Evolutionary conservation across 345 rosid species (phyloP), one percentile per base, ranked within the genome.

Genomic region (Camelina laxa): DNA sequence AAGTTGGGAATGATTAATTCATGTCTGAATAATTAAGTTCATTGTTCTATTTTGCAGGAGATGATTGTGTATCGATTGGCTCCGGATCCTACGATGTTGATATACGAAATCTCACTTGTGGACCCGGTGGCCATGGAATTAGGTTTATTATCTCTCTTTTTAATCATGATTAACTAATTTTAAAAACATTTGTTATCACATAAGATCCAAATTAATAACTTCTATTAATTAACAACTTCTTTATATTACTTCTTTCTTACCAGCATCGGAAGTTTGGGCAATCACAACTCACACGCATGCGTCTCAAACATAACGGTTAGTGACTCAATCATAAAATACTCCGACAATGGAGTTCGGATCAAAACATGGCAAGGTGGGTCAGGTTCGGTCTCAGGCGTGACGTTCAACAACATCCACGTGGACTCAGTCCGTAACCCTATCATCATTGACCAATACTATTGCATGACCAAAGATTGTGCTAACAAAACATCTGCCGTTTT

Each of bases 331-430:
- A 91, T 95, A 17, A 92, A 80, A 78, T 72, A 55, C 12, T 86
- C 98, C 1, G 87, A 81, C 47, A 96, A 96, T 12, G 99, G 99
- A 44, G 95, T 92, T 7, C 79, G 99, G 57, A 96, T 96, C 87
- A 96, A 96, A 80, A 92, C 99, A 44, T 96, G 99, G 99, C 99
- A 92, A 83, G 98, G 98, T 16, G 98, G 98, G 14, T 92, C 91
- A 0, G 99, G 99, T 42, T 81, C 93, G 3, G 99, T 92, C 5
- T 80, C 90, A 30, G 87, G 86, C 36, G 77, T 92, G 39, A 89
- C 84, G 45, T 95, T 92, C 87, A 70, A 81, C 67, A 89, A 90
- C 75, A 92, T 95, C 74, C 94, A 84, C 75, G 88, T 92, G 94
- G 93, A 87, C 61, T 74, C 78, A 21, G 97, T 96, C 13, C 86